Evolutionary conservation across 1,284 basidiomycete genomes (phyloP), one percentile per base, ranked within the genome.

Genomic region (Marasmius oreades): DNA sequence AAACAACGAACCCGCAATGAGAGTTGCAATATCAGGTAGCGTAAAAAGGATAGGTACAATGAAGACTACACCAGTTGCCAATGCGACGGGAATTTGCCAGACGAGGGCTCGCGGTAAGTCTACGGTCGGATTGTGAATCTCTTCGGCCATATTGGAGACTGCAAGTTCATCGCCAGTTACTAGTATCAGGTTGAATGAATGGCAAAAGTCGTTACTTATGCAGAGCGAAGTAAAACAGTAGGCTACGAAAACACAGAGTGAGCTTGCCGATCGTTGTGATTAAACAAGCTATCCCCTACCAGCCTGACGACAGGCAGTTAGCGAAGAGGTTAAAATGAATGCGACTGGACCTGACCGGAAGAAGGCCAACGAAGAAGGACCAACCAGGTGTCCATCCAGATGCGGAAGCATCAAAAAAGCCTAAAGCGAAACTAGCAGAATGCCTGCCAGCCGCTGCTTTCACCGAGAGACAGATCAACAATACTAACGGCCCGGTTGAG

Each of bases 31-130:
- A 63, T 89, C 83, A 8, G 77, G 80, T 31, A 88, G 71, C 42
- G 82, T 84, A 64, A 90, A 91, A 20, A 88, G 70, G n/a, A 91
- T 79, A 1, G 83, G 81, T 52, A 90, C 75, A 36, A 90, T 71
- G 66, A 87, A 87, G n/a, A 86, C 56, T 18, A 86, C 74, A 0
- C 84, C 83, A 1, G 73, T 73, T 3, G 79, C 59, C 0, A 82
- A 73, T 1, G 87, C 86, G 44, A 90, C 85, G 3, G 82, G 78
- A 28, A 90, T 77, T 0, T 86, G 83, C 56, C 79, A 76, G 1
- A 81, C 73, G 62, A 90, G 81, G 0, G 84, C 84, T 26, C 69
- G 70, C 0, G 86, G 86, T 5, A 86, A 76, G 58, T 85, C 77
- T 23, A 74, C 62, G 11, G 77, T 69, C 0, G 87, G 84, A 31